A percentile compares a stretch with the other conserved stretches of the same genome.
Evolutionary conservation across 306 rosid genomes (phyloP).

Genomic region (Pachyrhizus erosus): DNA sequence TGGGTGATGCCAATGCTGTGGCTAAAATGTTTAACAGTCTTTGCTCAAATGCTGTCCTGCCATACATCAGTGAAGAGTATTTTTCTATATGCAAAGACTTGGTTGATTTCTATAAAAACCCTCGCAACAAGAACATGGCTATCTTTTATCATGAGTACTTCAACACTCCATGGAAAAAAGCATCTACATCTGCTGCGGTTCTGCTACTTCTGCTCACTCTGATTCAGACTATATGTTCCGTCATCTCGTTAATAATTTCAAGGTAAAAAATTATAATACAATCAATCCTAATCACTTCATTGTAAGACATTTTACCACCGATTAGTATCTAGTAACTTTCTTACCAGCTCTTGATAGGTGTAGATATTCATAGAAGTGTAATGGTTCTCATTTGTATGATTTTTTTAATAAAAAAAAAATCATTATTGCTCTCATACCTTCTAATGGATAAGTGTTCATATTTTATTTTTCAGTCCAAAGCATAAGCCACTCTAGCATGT

Average conservation of each 20-base stretch:
- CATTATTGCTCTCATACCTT: too few species aligned
- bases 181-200: neutral
- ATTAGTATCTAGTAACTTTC: too few species aligned
- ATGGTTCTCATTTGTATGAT: neutral
- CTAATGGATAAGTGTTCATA: too few species aligned
- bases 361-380: neutral
- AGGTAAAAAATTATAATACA: neutral
- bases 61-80: neutral
- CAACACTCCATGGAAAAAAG: neutral
- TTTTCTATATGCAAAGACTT: neutral
- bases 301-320: neutral
- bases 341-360: neutral
- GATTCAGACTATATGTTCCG: neutral
- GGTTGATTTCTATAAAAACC: neutral
- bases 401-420: too few species aligned
- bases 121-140: neutral
- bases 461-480: too few species aligned
- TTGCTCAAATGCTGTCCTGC: neutral
- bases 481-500: too few species aligned
- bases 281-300: neutral
- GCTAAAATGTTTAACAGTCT: neutral
- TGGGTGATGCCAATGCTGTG: conserved; percentile 31
- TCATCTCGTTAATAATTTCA: neutral
- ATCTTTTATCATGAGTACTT: neutral
- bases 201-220: neutral